Evolutionary conservation across 129 eudicot species (phyloP), one percentile per base, ranked within the genome.

Genomic region (Pseudognaphalium luteoalbum): DNA sequence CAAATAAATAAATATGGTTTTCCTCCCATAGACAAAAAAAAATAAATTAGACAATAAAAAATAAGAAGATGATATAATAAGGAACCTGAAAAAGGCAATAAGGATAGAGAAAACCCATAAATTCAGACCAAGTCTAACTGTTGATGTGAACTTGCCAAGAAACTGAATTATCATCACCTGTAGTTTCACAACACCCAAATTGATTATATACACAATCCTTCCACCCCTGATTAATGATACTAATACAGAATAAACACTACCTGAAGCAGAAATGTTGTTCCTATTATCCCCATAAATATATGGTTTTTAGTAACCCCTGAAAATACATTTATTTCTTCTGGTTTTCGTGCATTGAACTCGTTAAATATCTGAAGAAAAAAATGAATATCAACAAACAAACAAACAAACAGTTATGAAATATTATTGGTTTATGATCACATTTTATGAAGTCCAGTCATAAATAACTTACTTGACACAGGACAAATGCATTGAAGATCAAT

Each of bases 301-400:
- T 52, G 81, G 81, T 93, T 93, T 72, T 87, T 90, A 15, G 90
- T 85, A 81, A 90, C 87, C 59, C 98, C 96, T 1, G 72, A 56
- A 68, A 93, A 93, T 41, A 93, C 91, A 57, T 93, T 87, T 34
- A 90, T 32, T 77, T 88, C 84, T 1, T 93, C 98, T 64, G 96
- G 97, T 74, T 90, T 90, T 59, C 98, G 83, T 60, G 98, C 90
- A 81, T 93, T 93, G 82, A 93, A 82, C 85, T 93, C 98, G 21
- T 93, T 93, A 83, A 88, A 88, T 68, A 93, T 85, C 98, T 93
- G 92, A 74, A 70, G 19, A 76, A 19, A 3, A 57, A 79, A 82
- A 54, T 22, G 52, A 51, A 70, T 37, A 58, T 70, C 51, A 16
- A 25, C 25, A 20, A 17, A 51, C 50, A 47, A 16, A 25, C 25